A percentile compares a stretch with the other conserved stretches of the same genome.
phyloP scores from a whole-genome alignment of 441 rosid species.

The Jatropha multifida region DNA sequence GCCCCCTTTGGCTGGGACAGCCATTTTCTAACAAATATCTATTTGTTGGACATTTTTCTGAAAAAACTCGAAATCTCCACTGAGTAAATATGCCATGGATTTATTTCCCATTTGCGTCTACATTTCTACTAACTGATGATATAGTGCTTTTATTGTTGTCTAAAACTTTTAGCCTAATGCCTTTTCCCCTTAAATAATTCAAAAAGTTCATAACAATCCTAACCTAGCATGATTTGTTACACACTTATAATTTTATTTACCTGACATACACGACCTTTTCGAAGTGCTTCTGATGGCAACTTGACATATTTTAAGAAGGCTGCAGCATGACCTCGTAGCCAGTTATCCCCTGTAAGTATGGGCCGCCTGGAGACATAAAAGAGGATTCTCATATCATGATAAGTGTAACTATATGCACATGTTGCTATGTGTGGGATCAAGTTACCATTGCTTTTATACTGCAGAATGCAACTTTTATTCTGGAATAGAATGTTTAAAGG shows the following conservation, averaged over 20 bases:
- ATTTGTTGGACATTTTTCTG: not conserved
- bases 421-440: not conserved
- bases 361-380: conserved; percentile 54
- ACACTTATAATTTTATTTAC: conserved; percentile 24
- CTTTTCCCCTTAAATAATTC: not conserved
- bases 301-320: conserved; percentile 71
- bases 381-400: conserved; percentile 18
- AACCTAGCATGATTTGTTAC: not conserved
- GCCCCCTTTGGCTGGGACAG: not conserved
- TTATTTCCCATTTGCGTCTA: not conserved
- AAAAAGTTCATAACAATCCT: not conserved
- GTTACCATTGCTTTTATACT: not conserved
- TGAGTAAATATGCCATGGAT: not conserved
- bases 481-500: conserved; percentile 1
- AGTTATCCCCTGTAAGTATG: conserved; percentile 76
- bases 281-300: conserved; percentile 64
- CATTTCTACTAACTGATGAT: not conserved
- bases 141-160: not conserved
- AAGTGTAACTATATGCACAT: not conserved
- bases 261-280: conserved; percentile 76
- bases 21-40: not conserved
- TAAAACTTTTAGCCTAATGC: not conserved
- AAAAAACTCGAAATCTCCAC: not conserved
- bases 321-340: conserved; percentile 98
- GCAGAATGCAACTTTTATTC: not conserved